Percentiles rank a stretch among this genome's conserved stretches.
phyloP scores from a whole-genome alignment of 2,329 filamentous ascomycete species.

The Cryoendolithus antarcticus region DNA sequence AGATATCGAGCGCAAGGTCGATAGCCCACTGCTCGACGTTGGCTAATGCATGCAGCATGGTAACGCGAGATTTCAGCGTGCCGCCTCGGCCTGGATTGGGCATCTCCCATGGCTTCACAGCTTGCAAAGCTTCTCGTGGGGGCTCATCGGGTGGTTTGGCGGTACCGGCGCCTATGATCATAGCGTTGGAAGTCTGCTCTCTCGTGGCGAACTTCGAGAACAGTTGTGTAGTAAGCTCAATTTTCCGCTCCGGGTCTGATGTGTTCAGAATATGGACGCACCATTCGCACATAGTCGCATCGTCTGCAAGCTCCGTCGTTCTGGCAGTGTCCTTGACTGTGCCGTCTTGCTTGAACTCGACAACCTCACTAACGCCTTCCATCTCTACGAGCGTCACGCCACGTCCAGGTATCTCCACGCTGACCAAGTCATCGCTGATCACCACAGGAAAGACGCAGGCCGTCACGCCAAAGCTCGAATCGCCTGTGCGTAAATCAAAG shows the following conservation, averaged over 20 bases:
- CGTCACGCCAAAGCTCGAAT: slow-evolving; percentile 8
- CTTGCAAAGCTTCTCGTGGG: slow-evolving; percentile 2
- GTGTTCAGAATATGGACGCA: slow-evolving; percentile 9
- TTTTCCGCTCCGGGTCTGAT: slow-evolving; percentile 7
- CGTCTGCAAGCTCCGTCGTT: slow-evolving; percentile 1
- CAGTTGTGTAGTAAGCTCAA: slow-evolving; percentile 8
- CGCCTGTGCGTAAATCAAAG: slow-evolving; percentile 7
- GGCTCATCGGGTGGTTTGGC: slow-evolving; percentile 5
- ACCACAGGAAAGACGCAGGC: slow-evolving; percentile 7
- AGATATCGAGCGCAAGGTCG: slow-evolving; percentile 9
- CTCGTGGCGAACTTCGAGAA: slow-evolving; percentile 7
- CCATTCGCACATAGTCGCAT: slow-evolving; percentile 9
- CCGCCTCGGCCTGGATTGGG: slow-evolving; percentile 6
- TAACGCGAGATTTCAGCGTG: slow-evolving; percentile 6
- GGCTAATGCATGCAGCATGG: slow-evolving; percentile 7
- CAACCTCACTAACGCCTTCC: slow-evolving; percentile 7
- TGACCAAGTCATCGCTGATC: not conserved
- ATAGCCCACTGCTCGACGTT: slow-evolving; percentile 10
- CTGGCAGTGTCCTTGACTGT: not conserved
- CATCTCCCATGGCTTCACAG: slow-evolving; percentile 7
- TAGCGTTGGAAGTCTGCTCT: slow-evolving; percentile 5
- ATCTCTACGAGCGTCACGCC: slow-evolving; percentile 2
- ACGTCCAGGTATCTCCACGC: slow-evolving; percentile 1
- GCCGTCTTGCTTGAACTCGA: slow-evolving; percentile 7
- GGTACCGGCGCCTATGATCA: slow-evolving; percentile 7